phyloP scores from a whole-genome alignment of 2,329 filamentous ascomycete genomes.

The Phyllosticta capitalensis region DNA sequence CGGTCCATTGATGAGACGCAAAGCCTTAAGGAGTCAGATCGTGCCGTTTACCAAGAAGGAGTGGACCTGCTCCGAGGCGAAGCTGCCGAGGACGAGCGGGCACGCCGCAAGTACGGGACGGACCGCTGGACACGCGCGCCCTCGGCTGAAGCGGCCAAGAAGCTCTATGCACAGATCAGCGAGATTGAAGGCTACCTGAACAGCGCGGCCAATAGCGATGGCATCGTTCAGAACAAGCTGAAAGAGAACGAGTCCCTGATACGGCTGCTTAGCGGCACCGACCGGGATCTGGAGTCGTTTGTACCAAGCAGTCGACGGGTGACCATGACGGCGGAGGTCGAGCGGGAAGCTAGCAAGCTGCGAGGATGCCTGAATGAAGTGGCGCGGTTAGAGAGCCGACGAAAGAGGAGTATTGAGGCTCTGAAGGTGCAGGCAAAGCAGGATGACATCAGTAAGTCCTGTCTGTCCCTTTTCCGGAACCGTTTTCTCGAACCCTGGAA shows the following conservation, averaged over 20 bases:
- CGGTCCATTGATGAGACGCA: conserved; percentile 80
- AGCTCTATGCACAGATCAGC: conserved; percentile 62
- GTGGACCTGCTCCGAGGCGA: conserved; percentile 69
- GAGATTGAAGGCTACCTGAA: conserved; percentile 86
- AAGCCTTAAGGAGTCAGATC: conserved; percentile 74
- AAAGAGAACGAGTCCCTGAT: conserved; percentile 66
- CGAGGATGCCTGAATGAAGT: conserved; percentile 79
- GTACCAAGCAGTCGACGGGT: conserved; percentile 78
- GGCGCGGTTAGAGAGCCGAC: conserved; percentile 67
- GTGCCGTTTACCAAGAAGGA: conserved; percentile 72
- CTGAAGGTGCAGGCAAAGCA: conserved; percentile 69
- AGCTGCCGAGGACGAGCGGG: conserved; percentile 68
- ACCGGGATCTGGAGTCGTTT: conserved; percentile 74
- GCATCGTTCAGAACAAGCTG: conserved; percentile 68
- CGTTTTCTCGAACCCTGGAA: not conserved
- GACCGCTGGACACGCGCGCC: conserved; percentile 69
- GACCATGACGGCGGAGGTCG: conserved; percentile 70
- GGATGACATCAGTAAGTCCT: conserved; percentile 67
- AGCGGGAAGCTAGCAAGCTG: conserved; percentile 66
- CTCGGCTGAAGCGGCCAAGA: conserved; percentile 58
- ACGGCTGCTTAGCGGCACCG: conserved; percentile 65
- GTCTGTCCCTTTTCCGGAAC: conserved; percentile 2
- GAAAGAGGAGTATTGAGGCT: conserved; percentile 69
- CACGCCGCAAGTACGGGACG: conserved; percentile 73
- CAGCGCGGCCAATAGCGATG: conserved; percentile 56